These are phyloP conservation scores for Fusarium verticillioides DNA, from an alignment of 2,329 filamentous ascomycete genomes.

Conservation along the genomic window DNA sequence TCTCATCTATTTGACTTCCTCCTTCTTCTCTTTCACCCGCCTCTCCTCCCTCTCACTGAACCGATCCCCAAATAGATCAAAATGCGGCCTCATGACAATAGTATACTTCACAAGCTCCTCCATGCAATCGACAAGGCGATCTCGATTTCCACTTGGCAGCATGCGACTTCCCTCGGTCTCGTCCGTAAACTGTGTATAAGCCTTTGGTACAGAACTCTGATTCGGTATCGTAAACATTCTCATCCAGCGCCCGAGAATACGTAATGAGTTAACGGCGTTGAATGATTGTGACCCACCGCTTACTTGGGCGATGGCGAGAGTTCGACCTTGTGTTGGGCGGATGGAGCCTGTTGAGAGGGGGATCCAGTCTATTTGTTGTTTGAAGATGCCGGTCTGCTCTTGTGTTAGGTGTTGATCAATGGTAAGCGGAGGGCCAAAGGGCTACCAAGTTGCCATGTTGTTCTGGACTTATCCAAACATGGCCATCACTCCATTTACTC, in stretches of 20 bases:
- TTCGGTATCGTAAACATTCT: slow-evolving; percentile 5
- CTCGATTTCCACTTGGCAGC: background rate
- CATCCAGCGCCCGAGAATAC: background rate
- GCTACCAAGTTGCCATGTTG: background rate
- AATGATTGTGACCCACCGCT: background rate
- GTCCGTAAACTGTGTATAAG: background rate
- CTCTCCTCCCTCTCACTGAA: background rate
- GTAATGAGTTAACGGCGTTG: rapidly evolving
- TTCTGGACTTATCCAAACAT: background rate
- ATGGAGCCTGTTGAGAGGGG: background rate
- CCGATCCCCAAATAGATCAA: background rate
- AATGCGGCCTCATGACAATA: background rate
- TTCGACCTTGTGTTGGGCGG: background rate
- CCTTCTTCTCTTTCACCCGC: background rate
- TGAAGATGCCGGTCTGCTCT: background rate
- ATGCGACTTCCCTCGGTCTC: background rate
- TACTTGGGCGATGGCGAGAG: background rate
- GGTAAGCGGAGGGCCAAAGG: too few relatives aligned
- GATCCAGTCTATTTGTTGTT: slow-evolving; percentile 8
- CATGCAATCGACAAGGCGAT: slow-evolving; percentile 1
- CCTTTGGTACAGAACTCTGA: background rate
- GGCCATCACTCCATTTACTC: background rate
- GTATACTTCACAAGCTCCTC: slow-evolving; percentile 12
- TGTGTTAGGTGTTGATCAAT: too few relatives aligned
- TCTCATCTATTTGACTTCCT: background rate